Base-by-base conservation (phyloP, 176 grass and related monocot genomes). In the Oryza officinalis region DNA sequence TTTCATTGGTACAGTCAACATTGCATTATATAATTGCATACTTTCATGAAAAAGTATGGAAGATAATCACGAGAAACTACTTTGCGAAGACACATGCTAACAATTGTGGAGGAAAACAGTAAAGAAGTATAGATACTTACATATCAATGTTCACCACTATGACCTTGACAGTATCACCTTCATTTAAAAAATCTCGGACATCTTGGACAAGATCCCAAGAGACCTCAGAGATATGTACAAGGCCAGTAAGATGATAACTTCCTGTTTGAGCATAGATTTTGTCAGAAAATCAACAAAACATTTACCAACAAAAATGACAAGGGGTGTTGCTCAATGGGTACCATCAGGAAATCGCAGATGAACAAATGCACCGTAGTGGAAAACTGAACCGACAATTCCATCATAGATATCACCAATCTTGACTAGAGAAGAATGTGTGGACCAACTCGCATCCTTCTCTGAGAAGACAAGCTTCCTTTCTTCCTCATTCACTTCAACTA, bases 121-220 rank as follows among this genome's bases (percentile, higher is more conserved):
- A 81, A 63, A 71, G 27, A 57, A 40, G 4, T 35, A 35, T 15
- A 69, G n/a, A 74, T 63, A 83, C 79, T 89, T 90, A 95, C 93
- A 4, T 80, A 68, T 98, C 96, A 71, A 96, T 52, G 12, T 87
- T 76, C 80, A 98, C 71, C 26, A 96, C 86, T 84, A 94, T 85
- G 50, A 95, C 93, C 86, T 92, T 92, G 71, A 98, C 77, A 10
- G 60, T 64, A 71, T 98, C 89, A 0, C 93, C 93, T 87, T 90
- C 96, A 70, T 83, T 91, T 78, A 90, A 66, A 81, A 98, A 88
- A 88, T 95, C 93, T 67, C 84, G 87, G 65, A 95, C 90, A 80
- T 98, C 96, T 94, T 93, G 96, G 69, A 98, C 83, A 59, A 94
- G 86, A 88, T 98, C 96, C 96, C 93, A 98, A 63, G 96, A 98